Evolutionary conservation across 1,139 yeast species (phyloP), one percentile per base, ranked within the genome.

Genomic region (Yamadazyma sp.): DNA sequence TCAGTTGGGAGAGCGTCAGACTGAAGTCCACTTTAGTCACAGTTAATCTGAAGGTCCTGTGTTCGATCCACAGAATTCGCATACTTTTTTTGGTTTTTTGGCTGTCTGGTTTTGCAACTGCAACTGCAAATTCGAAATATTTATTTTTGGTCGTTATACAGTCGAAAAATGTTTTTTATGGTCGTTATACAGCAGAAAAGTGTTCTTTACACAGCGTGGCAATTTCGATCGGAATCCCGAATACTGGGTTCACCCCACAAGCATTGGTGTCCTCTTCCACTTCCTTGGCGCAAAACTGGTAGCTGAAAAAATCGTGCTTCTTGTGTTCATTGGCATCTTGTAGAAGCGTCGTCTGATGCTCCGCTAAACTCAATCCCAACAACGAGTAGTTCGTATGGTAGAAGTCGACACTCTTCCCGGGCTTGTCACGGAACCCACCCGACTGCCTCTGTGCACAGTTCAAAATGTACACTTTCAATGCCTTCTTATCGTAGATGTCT

Each of bases 401-500:
- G 39, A 83, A 85, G 58, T 92, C 99, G 0, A 94, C 81, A 9
- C 63, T 55, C 47, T 77, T 79, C 1, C 88, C 89, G 0, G 98
- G 98, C 57, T 92, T 94, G 58, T 92, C 99, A 36, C 83, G 65
- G 24, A 92, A 67, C 0, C 98, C 98, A 2, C 96, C 96, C 5
- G 61, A 55, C 1, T 51, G 55, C 17, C 59, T 61, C 59, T 92
- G 98, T 45, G 95, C 81, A 56, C 96, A 88, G 45, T 77, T 71
- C 23, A 88, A 58, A 1, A 88, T 77, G 56, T 88, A 94, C 40
- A 77, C 73, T 41, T 73, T 75, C 33, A 92, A 62, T 0, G 79
- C 81, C 8, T 66, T 66, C 51, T 81, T 67, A 59, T 79, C 64
- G 46, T 83, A 74, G 38, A 83, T 49, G 36, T 58, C 39, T 2